Conservation (phyloP, 768 basidiomycete genomes). For the Dentipellis sp. region DNA sequence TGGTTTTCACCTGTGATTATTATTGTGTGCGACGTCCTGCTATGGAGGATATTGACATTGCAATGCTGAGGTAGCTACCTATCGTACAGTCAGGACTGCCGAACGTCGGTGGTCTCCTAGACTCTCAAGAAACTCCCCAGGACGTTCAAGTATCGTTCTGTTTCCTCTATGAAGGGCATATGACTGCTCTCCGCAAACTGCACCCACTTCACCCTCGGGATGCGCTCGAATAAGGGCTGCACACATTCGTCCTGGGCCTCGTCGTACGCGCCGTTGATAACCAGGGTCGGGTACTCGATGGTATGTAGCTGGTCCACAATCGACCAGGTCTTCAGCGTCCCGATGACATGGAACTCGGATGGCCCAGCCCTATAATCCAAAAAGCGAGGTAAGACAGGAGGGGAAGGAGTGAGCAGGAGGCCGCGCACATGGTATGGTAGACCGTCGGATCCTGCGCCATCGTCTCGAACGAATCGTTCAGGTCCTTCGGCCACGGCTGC, state of each 20-base stretch:
- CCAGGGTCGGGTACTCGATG: conserved; percentile 26
- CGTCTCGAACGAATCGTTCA: conserved; percentile 24
- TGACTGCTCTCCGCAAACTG: not conserved
- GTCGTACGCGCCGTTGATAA: conserved; percentile 33
- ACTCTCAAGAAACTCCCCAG: not conserved
- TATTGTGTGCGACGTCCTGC: no score
- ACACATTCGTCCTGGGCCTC: conserved; percentile 30
- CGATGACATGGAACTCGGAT: conserved; percentile 30
- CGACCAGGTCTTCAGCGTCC: conserved; percentile 36
- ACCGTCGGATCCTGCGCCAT: conserved; percentile 39
- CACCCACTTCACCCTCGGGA: conserved; percentile 32
- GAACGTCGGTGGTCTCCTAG: not conserved
- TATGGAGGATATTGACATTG: no score
- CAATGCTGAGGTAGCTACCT: no score
- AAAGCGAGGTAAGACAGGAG: not conserved
- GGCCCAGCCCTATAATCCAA: conserved; percentile 17
- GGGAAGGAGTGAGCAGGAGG: not conserved
- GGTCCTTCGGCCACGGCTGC: conserved; percentile 34
- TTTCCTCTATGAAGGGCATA: conserved; percentile 1
- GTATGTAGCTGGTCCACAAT: conserved; percentile 34
- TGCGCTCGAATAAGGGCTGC: conserved; percentile 26
- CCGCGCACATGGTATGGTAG: conserved; percentile 34
- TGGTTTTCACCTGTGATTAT: no score
- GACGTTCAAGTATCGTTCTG: not conserved
- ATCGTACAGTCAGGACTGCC: no score